phyloP scores from a whole-genome alignment of 352 stramenopile species.

The Aphanomyces astaci region DNA sequence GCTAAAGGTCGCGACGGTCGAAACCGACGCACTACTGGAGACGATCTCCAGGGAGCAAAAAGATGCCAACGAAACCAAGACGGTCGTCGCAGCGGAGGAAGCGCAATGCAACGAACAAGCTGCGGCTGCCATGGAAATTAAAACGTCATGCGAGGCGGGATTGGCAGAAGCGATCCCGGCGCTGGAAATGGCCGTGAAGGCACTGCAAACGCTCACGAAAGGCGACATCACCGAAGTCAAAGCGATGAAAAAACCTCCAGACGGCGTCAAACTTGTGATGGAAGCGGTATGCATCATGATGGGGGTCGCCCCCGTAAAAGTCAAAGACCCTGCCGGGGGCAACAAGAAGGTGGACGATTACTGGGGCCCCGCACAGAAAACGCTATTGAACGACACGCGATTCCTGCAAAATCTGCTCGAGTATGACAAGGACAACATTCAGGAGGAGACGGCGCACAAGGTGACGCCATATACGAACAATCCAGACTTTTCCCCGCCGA shows the following conservation, averaged over 20 bases:
- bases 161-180: conserved; percentile 89
- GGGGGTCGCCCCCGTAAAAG: conserved; percentile 84
- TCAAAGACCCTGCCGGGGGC: conserved; percentile 86
- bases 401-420: conserved; percentile 92
- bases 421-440: conserved; percentile 96
- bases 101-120: conserved; percentile 82
- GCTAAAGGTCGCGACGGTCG: conserved; percentile 86
- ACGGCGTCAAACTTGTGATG: conserved; percentile 93
- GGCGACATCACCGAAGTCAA: conserved; percentile 94
- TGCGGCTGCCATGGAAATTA: conserved; percentile 82
- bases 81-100: conserved; percentile 75
- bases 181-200: conserved; percentile 85
- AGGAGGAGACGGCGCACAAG: conserved; percentile 85
- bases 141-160: conserved; percentile 87
- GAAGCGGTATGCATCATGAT: conserved; percentile 95
- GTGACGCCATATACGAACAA: conserved; percentile 76
- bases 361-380: conserved; percentile 90
- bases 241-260: conserved; percentile 93
- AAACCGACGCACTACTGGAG: conserved; percentile 84
- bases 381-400: conserved; percentile 84
- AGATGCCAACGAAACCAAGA: conserved; percentile 81
- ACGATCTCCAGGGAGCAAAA: conserved; percentile 85
- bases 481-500: conserved; percentile 88
- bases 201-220: conserved; percentile 90
- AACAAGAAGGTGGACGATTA: conserved; percentile 93